Conservation (phyloP, 306 rosid genomes). For the Psophocarpus tetragonolobus region DNA sequence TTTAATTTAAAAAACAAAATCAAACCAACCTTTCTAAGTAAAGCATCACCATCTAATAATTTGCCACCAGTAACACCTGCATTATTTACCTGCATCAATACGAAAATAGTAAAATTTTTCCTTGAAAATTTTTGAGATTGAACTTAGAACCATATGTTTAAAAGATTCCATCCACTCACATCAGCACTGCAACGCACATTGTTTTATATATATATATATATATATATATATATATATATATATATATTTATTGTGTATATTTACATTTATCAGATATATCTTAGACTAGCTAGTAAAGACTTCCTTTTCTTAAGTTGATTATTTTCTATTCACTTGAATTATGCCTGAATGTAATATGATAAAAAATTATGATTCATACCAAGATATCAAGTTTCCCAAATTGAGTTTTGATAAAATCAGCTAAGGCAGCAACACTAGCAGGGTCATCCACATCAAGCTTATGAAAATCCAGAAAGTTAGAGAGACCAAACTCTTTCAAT, state of each 20-base stretch:
- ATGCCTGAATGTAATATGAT: too few species aligned
- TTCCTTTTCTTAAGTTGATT: too few species aligned
- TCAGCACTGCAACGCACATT: neutral
- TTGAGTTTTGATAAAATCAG: constrained; percentile 31
- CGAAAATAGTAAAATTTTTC: neutral
- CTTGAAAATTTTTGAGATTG: too few species aligned
- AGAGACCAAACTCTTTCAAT: constrained; percentile 29
- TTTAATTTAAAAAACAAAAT: neutral
- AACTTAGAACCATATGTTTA: neutral
- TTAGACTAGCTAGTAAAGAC: too few species aligned
- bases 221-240: too few species aligned
- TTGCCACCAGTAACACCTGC: constrained; percentile 34
- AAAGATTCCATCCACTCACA: neutral
- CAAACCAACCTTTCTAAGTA: constrained; percentile 33
- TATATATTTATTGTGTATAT: too few species aligned
- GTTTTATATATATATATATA: too few species aligned
- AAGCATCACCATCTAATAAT: constrained; percentile 31
- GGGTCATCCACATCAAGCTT: constrained; percentile 47
- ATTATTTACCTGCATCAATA: constrained; percentile 38
- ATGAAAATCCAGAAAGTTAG: constrained; percentile 35
- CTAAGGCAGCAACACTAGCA: constrained; percentile 39
- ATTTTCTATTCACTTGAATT: too few species aligned
- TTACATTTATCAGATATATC: too few species aligned
- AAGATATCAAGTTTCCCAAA: constrained; percentile 51
- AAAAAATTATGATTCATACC: constrained; percentile 28